Base-by-base conservation (phyloP, 495 filamentous ascomycete species). In the Saxophila tyrrhenica region DNA sequence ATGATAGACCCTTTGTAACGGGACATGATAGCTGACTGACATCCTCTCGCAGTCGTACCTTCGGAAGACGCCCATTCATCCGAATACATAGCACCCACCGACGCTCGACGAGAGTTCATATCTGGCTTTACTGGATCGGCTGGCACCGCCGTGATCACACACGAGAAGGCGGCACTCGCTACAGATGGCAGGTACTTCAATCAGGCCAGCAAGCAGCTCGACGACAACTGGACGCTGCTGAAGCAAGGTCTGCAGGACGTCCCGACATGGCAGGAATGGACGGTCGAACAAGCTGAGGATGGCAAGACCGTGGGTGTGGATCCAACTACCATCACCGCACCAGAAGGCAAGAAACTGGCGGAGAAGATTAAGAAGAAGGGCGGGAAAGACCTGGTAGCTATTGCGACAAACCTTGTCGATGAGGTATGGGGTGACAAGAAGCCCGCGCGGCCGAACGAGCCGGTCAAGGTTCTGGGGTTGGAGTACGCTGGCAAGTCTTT, bases 151-250 rank as follows among this genome's bases (percentile, higher is more conserved):
- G 83, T 97, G 47, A 74, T 99, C 46, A 94, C 89, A 19, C 74
- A 77, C 42, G 84, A 86, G 53, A 89, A 90, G 68, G 94, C 94
- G 0, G 86, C 89, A 19, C 73, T 99, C 39, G 85, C 91, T 21
- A 99, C 94, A 25, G 94, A 99, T 67, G 94, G 94, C 21, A 84
- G 94, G 42, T 99, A 99, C 70, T 97, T 97, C 75, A 97, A 96
- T 71, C 94, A 99, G 69, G 94, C 94, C 45, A 73, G 81, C 44
- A 85, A 92, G 62, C 91, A 99, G 68, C 78, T 99, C 35, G 94
- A 97, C 65, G 74, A 67, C 58, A 96, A 96, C 68, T 99, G 94
- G 94, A 66, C 76, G 39, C 78, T 99, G 11, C 72, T 99, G 61
- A 99, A 96, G 73, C 85, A 91, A 63, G 94, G 94, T 5, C 70